Evolutionary conservation across 305 asterid genomes (phyloP).

Genomic region (Fraxinus baroniana): DNA sequence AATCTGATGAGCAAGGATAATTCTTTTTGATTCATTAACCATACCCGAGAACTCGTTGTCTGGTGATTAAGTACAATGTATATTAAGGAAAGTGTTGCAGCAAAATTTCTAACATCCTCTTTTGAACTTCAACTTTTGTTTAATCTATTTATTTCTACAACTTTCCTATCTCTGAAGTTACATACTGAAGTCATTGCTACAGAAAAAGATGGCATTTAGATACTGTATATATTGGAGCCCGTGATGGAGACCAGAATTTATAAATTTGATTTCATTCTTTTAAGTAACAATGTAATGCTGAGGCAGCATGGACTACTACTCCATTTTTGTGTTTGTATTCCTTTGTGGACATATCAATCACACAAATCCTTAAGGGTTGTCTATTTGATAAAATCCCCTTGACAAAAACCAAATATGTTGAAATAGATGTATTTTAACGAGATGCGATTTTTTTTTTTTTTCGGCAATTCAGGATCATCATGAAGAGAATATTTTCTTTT

Average conservation of each 20-base stretch:
- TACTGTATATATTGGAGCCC: not conserved
- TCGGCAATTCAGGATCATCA: slow-evolving; percentile 22
- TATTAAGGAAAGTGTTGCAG: not conserved
- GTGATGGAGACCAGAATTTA: not conserved
- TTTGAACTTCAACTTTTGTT: not conserved
- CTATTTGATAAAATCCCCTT: not conserved
- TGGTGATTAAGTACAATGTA: not conserved
- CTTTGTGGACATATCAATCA: not conserved
- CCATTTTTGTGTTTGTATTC: not conserved
- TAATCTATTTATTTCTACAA: not conserved
- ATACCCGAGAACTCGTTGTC: not conserved
- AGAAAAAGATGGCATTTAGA: not conserved
- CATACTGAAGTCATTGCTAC: not conserved
- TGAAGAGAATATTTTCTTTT: slow-evolving; percentile 31
- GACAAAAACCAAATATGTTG: slow-evolving; percentile 4
- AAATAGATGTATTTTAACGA: slow-evolving; percentile 19
- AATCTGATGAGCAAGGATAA: not conserved
- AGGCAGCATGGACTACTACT: not conserved
- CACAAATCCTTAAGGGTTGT: not conserved
- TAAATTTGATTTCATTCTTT: not conserved
- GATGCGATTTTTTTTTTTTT: not conserved
- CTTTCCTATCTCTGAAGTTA: not conserved
- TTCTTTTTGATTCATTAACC: not conserved
- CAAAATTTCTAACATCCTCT: not conserved
- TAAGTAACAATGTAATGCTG: not conserved